Percentiles rank a stretch among this genome's conserved stretches.
phyloP scores from a whole-genome alignment of 2,329 filamentous ascomycete genomes.

The Ophiocordyceps camponoti-leonardi region DNA sequence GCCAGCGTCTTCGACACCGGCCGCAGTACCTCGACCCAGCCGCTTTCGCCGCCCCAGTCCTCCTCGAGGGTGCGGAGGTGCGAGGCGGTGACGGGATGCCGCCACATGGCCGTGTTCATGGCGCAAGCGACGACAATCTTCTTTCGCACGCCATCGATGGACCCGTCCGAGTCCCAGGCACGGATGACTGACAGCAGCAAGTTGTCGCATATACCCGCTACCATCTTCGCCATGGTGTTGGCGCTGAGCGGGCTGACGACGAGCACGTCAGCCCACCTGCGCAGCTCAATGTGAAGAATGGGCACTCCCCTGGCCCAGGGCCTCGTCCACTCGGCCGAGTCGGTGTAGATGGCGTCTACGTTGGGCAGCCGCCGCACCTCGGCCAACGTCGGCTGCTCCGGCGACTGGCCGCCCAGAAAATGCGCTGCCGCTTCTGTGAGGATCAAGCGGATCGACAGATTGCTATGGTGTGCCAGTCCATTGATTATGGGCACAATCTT shows the following conservation, averaged over 20 bases:
- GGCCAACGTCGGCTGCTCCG: slow-evolving; percentile 56
- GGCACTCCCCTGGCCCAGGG: slow-evolving; percentile 64
- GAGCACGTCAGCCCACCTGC: slow-evolving; percentile 62
- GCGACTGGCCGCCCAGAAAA: slow-evolving; percentile 61
- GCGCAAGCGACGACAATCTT: slow-evolving; percentile 64
- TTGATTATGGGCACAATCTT: slow-evolving; percentile 55
- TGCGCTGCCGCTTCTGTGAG: slow-evolving; percentile 56
- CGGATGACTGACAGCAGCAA: slow-evolving; percentile 58
- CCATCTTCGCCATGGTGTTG: slow-evolving; percentile 74
- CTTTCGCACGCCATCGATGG: slow-evolving; percentile 32
- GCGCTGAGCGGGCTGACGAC: slow-evolving; percentile 69
- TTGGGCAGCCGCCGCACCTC: slow-evolving; percentile 43
- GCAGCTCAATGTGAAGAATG: slow-evolving; percentile 81
- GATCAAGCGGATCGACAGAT: slow-evolving; percentile 68
- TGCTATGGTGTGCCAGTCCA: slow-evolving; percentile 31
- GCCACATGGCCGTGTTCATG: slow-evolving; percentile 89
- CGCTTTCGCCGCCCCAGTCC: slow-evolving; percentile 47
- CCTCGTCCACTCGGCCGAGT: slow-evolving; percentile 69
- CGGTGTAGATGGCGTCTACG: slow-evolving; percentile 66
- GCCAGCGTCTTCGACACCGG: slow-evolving; percentile 65
- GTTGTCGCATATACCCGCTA: slow-evolving; percentile 60
- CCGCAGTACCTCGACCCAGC: slow-evolving; percentile 47
- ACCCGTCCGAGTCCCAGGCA: slow-evolving; percentile 70
- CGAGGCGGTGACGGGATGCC: slow-evolving; percentile 60
- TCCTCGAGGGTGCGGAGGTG: slow-evolving; percentile 54